Percentiles rank a stretch among this genome's conserved stretches.
These are phyloP conservation scores for Aphanomyces invadans DNA, from an alignment of 352 stramenopile species.

Conservation along the genomic window DNA sequence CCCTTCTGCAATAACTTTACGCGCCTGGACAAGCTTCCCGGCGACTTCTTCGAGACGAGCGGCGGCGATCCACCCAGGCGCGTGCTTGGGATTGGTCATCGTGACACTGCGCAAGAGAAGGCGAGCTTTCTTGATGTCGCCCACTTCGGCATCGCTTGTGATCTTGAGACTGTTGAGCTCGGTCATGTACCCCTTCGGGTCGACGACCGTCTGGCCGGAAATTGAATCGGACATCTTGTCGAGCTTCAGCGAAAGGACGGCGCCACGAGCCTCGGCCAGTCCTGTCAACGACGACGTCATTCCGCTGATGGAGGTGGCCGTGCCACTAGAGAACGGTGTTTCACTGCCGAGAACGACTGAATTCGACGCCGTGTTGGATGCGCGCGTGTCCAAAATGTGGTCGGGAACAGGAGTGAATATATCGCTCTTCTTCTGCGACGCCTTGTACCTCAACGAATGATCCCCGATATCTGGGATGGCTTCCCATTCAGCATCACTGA, in stretches of 20 bases:
- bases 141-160: conserved; percentile 90
- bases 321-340: conserved; percentile 37
- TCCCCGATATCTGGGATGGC: conserved; percentile 96
- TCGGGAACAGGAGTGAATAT: conserved; percentile 94
- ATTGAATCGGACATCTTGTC: conserved; percentile 97
- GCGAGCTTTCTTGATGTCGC: conserved; percentile 98
- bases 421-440: conserved; percentile 87
- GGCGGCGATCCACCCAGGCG: conserved; percentile 96
- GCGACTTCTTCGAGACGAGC: conserved; percentile 97
- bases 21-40: conserved; percentile 91
- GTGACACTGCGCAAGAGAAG: conserved; percentile 94
- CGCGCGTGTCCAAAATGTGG: conserved; percentile 75
- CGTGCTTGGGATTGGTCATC: conserved; percentile 98
- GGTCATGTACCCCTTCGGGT: conserved; percentile 98
- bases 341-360: conserved; percentile 41
- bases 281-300: conserved; percentile 75
- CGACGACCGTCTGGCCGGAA: conserved; percentile 93
- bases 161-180: conserved; percentile 93
- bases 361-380: conserved; percentile 26
- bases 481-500: conserved; percentile 94
- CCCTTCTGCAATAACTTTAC: conserved; percentile 96
- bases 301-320: conserved; percentile 47
- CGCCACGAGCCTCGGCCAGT: conserved; percentile 87
- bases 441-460: conserved; percentile 90
- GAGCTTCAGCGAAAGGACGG: conserved; percentile 92